Conservation (phyloP, 495 filamentous ascomycete species). For the Hyphodiscus hymeniophilus region DNA sequence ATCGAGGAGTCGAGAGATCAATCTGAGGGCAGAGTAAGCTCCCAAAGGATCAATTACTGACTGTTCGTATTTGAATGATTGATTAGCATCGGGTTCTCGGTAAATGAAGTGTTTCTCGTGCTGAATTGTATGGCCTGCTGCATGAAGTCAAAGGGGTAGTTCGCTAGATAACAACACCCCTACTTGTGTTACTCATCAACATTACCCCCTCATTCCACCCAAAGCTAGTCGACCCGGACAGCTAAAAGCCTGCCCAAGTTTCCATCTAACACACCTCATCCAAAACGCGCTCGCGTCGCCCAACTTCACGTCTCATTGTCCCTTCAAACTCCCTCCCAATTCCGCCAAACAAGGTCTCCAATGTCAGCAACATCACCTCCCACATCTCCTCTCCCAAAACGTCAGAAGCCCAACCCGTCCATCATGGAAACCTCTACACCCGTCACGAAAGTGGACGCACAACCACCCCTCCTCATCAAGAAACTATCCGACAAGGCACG, state of each 20-base stretch:
- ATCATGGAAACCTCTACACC: constrained; percentile 22
- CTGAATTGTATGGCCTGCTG: too few relatives aligned
- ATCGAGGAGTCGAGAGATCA: too few relatives aligned
- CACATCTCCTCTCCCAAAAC: constrained; percentile 56
- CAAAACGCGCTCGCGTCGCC: not conserved
- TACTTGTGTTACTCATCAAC: too few relatives aligned
- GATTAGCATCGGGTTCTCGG: too few relatives aligned
- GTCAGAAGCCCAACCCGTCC: constrained; percentile 37
- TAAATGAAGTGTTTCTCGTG: too few relatives aligned
- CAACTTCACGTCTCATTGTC: not conserved
- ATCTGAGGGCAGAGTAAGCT: too few relatives aligned
- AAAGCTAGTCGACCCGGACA: too few relatives aligned
- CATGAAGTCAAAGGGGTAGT: too few relatives aligned
- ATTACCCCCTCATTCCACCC: too few relatives aligned
- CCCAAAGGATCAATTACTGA: too few relatives aligned
- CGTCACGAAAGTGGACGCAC: constrained; percentile 19
- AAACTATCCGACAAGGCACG: constrained; percentile 66
- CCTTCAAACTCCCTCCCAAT: not conserved
- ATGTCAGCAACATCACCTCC: constrained; percentile 31
- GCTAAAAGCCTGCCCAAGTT: not conserved
- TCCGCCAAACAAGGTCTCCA: constrained; percentile 31
- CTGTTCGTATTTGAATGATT: too few relatives aligned
- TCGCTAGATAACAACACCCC: too few relatives aligned
- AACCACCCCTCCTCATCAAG: constrained; percentile 49
- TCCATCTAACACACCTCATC: not conserved